Conservation (phyloP, 2,329 filamentous ascomycete species). For the Blastomyces parvus region DNA sequence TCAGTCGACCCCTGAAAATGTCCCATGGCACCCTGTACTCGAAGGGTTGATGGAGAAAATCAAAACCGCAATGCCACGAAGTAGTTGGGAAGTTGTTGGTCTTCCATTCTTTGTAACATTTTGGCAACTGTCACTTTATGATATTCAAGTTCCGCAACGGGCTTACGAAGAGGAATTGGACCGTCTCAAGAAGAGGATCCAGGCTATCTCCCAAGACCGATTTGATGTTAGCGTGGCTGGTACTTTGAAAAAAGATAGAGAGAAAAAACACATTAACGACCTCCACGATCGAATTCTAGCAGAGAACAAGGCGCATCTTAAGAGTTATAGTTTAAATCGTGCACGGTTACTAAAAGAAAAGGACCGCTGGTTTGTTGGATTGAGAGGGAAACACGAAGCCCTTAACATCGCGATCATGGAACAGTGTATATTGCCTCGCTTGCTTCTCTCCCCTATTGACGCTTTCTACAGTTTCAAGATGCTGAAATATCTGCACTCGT, state of each 20-base stretch:
- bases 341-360: slow-evolving; percentile 66
- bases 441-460: slow-evolving; percentile 74
- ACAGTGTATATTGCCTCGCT: slow-evolving; percentile 82
- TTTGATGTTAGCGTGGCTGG: slow-evolving; percentile 61
- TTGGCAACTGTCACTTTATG: slow-evolving; percentile 79
- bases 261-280: slow-evolving; percentile 59
- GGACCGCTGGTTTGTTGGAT: slow-evolving; percentile 63
- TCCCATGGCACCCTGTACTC: slow-evolving; percentile 59
- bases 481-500: slow-evolving; percentile 76
- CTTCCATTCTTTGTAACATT: slow-evolving; percentile 81
- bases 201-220: slow-evolving; percentile 59
- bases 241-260: slow-evolving; percentile 57
- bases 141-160: slow-evolving; percentile 64
- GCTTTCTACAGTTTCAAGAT: slow-evolving; percentile 82
- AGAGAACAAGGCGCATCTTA: slow-evolving; percentile 62
- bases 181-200: slow-evolving; percentile 56
- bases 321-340: slow-evolving; percentile 57
- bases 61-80: slow-evolving; percentile 49
- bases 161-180: slow-evolving; percentile 71
- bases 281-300: slow-evolving; percentile 60
- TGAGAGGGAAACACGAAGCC: slow-evolving; percentile 52
- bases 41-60: slow-evolving; percentile 64
- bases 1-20: slow-evolving; percentile 29
- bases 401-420: slow-evolving; percentile 73
- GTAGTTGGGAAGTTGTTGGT: slow-evolving; percentile 61